Evolutionary conservation across 225 moss, liverwort and hornwort genomes (phyloP), one percentile per base, ranked within the genome.

Genomic region (Pseudoscleropodium purum): DNA sequence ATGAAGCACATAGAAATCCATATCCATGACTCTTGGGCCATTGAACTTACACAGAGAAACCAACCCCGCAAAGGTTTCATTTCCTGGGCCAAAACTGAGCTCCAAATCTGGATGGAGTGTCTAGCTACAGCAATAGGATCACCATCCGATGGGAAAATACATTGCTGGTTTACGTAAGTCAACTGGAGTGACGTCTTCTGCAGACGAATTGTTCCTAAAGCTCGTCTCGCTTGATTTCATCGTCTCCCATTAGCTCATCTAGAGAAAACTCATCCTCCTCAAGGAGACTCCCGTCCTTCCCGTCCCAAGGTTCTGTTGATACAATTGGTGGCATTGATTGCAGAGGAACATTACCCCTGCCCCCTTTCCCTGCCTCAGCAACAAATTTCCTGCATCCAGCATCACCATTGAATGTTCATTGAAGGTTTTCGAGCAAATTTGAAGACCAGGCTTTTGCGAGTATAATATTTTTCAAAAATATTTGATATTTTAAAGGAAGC

Each of bases 191-290:
- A 67, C 84, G 75, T 59, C 61, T 76, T 91, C 39, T 68, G 69
- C 65, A 79, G 68, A 75, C 36, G 15, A 82, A 78, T 13, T 36
- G 39, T 81, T 56, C 75, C 92, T 94, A 95, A 41, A 95, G 92
- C 91, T 95, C 95, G 25, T 95, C 95, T 68, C 65, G 89, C 43
- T 65, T 91, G 67, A 84, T 65, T 25, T 92, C 90, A 75, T 92
- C 90, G 67, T 94, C 94, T 82, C 90, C 93, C 98, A 98, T 97
- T 62, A 99, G 95, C 88, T 99, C 99, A 86, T 97, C 97, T 15
- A 99, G 84, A n/a, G 96, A 97, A 84, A 99, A 97, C 92, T 97
- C 97, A 84, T 99, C 99, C 90, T 99, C 97, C 90, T 99, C 99
- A 79, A 97, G 81, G 78, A 93, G 94, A 84, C 90, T 91, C 69